These are phyloP conservation scores for Eimeria falciformis DNA, from an alignment of 169 alveolate species.

Conservation along the genomic window DNA sequence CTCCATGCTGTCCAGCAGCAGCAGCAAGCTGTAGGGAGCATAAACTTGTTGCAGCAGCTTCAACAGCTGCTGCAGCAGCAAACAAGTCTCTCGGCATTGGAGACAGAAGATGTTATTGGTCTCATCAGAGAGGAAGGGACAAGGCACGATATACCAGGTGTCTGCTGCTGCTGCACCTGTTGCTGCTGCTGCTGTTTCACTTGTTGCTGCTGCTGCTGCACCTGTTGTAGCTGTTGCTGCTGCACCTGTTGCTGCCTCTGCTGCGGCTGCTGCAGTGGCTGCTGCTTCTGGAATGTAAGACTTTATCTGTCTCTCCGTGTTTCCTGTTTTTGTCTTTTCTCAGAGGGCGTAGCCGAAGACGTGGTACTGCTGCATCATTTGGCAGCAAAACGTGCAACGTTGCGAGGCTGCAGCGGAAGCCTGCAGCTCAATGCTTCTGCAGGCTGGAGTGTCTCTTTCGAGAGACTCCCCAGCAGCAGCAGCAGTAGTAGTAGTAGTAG, in stretches of 20 bases:
- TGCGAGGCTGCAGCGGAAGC: conserved; percentile 60
- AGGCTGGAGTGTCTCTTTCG: conserved; percentile 56
- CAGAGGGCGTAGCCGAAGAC: conserved; percentile 54
- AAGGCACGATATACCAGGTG: conserved; percentile 23
- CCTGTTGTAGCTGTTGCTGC: not conserved
- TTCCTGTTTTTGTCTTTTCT: not conserved
- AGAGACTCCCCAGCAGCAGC: conserved; percentile 17
- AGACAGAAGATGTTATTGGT: conserved; percentile 7
- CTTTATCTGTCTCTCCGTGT: not conserved
- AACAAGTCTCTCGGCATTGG: not conserved
- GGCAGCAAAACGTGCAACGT: conserved; percentile 16
- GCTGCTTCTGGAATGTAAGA: not conserved
- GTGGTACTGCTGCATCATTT: conserved; percentile 46
- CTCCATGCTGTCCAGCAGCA: not conserved
- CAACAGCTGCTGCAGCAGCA: conserved; percentile 24
- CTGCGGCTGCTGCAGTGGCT: not conserved
- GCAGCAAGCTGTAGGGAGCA: conserved; percentile 7
- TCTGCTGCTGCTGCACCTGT: not conserved
- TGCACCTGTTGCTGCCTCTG: no score
- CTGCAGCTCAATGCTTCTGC: conserved; percentile 50
- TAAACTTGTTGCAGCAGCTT: conserved; percentile 46
- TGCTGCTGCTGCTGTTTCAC: conserved; percentile 21
- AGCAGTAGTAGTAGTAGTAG: conserved; percentile 48
- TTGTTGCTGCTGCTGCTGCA: conserved; percentile 64
- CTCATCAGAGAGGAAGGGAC: conserved; percentile 9